Percentiles rank a stretch among this genome's conserved stretches.
Conservation (phyloP, 345 rosid genomes). For the Arabis hirsuta region DNA sequence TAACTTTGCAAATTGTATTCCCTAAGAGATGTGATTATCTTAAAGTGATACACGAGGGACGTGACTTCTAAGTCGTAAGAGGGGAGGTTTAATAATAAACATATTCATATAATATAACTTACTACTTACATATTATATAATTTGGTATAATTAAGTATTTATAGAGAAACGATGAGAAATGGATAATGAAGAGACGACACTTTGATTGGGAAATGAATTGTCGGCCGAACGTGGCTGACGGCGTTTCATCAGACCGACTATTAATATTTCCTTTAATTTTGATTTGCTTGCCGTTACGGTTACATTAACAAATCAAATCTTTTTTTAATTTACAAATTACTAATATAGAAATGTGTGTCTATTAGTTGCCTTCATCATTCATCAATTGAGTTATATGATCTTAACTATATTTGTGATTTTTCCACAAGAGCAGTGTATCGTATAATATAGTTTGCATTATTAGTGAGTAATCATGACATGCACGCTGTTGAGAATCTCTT, state of each 20-base stretch:
- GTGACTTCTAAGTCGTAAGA: slow-evolving; percentile 27
- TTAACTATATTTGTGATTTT: slow-evolving; percentile 22
- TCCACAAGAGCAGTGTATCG: slow-evolving; percentile 35
- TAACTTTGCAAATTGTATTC: slow-evolving; percentile 16
- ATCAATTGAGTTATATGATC: slow-evolving; percentile 16
- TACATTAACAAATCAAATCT: slow-evolving; percentile 29
- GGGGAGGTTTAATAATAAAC: neutral
- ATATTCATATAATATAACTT: neutral
- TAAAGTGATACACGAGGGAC: slow-evolving; percentile 10
- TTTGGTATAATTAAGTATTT: neutral
- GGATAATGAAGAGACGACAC: slow-evolving; percentile 39
- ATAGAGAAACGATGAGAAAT: slow-evolving; percentile 27
- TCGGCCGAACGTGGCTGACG: slow-evolving; percentile 46
- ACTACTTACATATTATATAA: neutral
- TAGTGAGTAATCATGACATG: slow-evolving; percentile 43
- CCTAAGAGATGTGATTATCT: slow-evolving; percentile 22
- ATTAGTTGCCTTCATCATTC: slow-evolving; percentile 38
- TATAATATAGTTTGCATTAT: slow-evolving; percentile 18
- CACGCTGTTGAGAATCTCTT: slow-evolving; percentile 39
- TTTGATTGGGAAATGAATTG: slow-evolving; percentile 40
- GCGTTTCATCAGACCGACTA: slow-evolving; percentile 42
- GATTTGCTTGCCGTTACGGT: slow-evolving; percentile 43
- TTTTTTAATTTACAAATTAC: neutral
- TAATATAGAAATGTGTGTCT: slow-evolving; percentile 11
- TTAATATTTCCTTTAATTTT: slow-evolving; percentile 33